A percentile compares a stretch with the other conserved stretches of the same genome.
These are phyloP conservation scores for Lactarius indigo DNA, from an alignment of 768 basidiomycete species.

Conservation along the genomic window DNA sequence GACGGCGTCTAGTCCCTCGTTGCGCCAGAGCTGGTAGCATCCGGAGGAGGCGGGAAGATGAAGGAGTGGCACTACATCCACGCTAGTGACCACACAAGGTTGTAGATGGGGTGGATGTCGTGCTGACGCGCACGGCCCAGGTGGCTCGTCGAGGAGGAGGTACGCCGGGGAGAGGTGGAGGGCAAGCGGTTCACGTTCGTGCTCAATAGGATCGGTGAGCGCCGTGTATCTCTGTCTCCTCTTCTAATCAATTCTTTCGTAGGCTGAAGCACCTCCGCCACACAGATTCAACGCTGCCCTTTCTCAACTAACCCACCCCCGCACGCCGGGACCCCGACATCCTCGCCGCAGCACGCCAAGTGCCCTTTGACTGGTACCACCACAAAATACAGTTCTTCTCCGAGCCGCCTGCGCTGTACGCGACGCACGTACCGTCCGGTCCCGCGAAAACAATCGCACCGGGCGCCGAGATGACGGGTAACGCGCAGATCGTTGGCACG, in stretches of 20 bases:
- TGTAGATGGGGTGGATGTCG: constrained; percentile 87
- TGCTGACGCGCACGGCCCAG: constrained; percentile 92
- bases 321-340: constrained; percentile 80
- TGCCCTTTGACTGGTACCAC: constrained; percentile 91
- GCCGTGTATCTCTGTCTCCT: constrained; percentile 29
- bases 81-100: constrained; percentile 85
- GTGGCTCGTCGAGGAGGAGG: constrained; percentile 93
- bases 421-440: constrained; percentile 61
- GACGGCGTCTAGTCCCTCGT: constrained; percentile 34
- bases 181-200: constrained; percentile 93
- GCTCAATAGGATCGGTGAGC: constrained; percentile 89
- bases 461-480: constrained; percentile 76
- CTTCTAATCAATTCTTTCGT: background rate
- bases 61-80: constrained; percentile 74
- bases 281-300: constrained; percentile 83
- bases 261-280: constrained; percentile 91
- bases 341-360: constrained; percentile 72
- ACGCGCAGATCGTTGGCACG: constrained; percentile 68
- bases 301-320: background rate
- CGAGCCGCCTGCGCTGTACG: constrained; percentile 70
- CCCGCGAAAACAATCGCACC: constrained; percentile 44
- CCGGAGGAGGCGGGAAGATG: constrained; percentile 41
- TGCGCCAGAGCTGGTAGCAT: constrained; percentile 24
- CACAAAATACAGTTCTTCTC: constrained; percentile 93
- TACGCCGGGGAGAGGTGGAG: constrained; percentile 75